phyloP scores from a whole-genome alignment of 345 rosid genomes.

The Raphanus raphanistrum region DNA sequence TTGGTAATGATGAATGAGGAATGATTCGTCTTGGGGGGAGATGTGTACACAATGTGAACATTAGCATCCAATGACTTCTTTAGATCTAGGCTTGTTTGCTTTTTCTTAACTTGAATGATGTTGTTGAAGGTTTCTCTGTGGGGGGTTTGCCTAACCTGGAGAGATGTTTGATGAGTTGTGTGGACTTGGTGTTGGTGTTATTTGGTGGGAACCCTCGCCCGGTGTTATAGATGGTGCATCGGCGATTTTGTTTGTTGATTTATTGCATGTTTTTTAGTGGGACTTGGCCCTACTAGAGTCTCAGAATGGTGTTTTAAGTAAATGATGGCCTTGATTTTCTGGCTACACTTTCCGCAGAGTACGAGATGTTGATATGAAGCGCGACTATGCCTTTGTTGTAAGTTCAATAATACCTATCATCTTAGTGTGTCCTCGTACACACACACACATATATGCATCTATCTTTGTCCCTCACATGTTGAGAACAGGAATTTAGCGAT shows the following conservation, averaged over 20 bases:
- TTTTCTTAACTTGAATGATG: slow-evolving; percentile 76
- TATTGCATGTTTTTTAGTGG: slow-evolving; percentile 65
- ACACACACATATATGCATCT: not conserved
- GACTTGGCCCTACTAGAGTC: slow-evolving; percentile 51
- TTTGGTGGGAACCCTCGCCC: slow-evolving; percentile 41
- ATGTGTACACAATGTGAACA: not conserved
- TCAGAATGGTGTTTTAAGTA: slow-evolving; percentile 71
- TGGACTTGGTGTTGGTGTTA: slow-evolving; percentile 69
- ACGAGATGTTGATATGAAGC: slow-evolving; percentile 99
- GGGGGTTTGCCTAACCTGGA: slow-evolving; percentile 88
- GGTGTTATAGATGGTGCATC: slow-evolving; percentile 40
- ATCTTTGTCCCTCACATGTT: slow-evolving; percentile 2
- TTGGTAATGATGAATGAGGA: no score
- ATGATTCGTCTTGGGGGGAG: slow-evolving; percentile 14
- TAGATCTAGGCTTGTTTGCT: slow-evolving; percentile 41
- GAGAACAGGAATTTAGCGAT: slow-evolving; percentile 87
- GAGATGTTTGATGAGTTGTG: slow-evolving; percentile 87
- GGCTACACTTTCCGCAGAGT: slow-evolving; percentile 87
- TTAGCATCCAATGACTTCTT: no score
- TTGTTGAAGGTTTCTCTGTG: slow-evolving; percentile 88
- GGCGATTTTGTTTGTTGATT: slow-evolving; percentile 47
- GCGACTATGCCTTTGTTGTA: slow-evolving; percentile 98
- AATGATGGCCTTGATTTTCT: slow-evolving; percentile 94
- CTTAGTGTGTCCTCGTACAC: not conserved
- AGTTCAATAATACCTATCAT: slow-evolving; percentile 6